Evolutionary conservation across 31 red algal species (phyloP), one percentile per base, ranked within the genome.

Genomic region (Pterothamnion heteromorphum): DNA sequence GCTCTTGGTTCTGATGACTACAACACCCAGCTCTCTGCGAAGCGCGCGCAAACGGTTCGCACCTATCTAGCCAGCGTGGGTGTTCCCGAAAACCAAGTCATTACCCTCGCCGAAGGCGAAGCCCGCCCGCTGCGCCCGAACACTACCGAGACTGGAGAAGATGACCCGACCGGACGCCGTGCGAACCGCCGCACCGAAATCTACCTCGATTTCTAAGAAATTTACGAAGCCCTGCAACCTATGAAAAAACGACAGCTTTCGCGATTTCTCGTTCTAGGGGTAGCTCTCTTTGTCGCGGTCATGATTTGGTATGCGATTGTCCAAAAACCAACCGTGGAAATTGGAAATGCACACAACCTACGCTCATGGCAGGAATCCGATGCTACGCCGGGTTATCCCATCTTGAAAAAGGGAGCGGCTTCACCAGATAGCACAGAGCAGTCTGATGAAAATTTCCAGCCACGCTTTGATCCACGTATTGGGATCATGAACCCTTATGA

Each of bases 191-290:
- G 80, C 80, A 83, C 80, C 80, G 80, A 83, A 26, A 83, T 83
- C 80, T 83, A 83, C 80, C 28, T 83, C 21, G 80, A 83, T 83
- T 83, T 83, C 23, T 83, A 83, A 26, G 80, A n/a, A n/a, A n/a
- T n/a, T n/a, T n/a, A n/a, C n/a, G n/a, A n/a, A n/a, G n/a, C n/a
- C n/a, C n/a, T n/a, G n/a, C n/a, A n/a, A n/a, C n/a, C n/a, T n/a
- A n/a, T n/a, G n/a, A n/a, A n/a, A n/a, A n/a, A n/a, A n/a, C n/a
- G n/a, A n/a, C n/a, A n/a, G n/a, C n/a, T n/a, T n/a, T n/a, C n/a
- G n/a, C n/a, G n/a, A n/a, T n/a, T n/a, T n/a, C n/a, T n/a, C n/a
- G n/a, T n/a, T n/a, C n/a, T n/a, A n/a, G n/a, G n/a, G n/a, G n/a
- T n/a, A n/a, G n/a, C n/a, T n/a, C n/a, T n/a, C n/a, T n/a, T n/a